Base-by-base conservation (phyloP, 192 early-diverging fungal genomes). In the Dimargaris xerosporica region DNA sequence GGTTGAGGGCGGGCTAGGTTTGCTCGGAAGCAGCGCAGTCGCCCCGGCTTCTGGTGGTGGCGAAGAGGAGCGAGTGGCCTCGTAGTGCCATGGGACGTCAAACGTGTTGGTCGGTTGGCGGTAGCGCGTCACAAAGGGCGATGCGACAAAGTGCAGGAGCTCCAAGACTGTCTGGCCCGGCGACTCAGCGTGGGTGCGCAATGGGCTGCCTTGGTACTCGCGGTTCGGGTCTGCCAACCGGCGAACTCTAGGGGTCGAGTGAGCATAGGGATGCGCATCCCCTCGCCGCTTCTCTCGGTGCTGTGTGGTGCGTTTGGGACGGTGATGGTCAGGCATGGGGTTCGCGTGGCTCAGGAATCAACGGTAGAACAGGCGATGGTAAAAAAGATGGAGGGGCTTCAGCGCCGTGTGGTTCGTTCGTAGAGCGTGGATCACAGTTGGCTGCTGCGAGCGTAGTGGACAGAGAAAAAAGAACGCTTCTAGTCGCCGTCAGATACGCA, bases 11-110 rank as follows among this genome's bases (percentile, higher is more conserved):
- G 50, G 23, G 50, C 15, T 52, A 11, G 28, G 2, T 11, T 19
- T n/a, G 19, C 19, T 19, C 19, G 19, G 28, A 52, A 11, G 21
- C 23, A 11, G 50, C 21, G 15, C 19, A n/a, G 50, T 9, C 21
- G 50, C 50, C 50, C n/a, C 50, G 23, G 50, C 50, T 52, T 9
- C 19, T 10, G 50, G 50, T 21, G 50, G 11, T 21, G 50, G 50
- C 9, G 50, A n/a, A 10, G 50, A 21, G 28, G 50, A 28, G 50
- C 23, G 15, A 52, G 65, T 41, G 4, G 67, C 68, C 46, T 76
- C 74, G 31, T 68, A 67, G 44, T 66, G 44, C 74, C 74, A 76
- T 5, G 74, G 74, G 43, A 73, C 74, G 17, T 55, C 48, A 58
- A 76, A 73, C 26, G 66, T 66, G 62, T 73, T 68, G 31, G 54